Evolutionary conservation across 202 grass and related monocot species (phyloP), one percentile per base, ranked within the genome.

Genomic region (Panicum hallii): DNA sequence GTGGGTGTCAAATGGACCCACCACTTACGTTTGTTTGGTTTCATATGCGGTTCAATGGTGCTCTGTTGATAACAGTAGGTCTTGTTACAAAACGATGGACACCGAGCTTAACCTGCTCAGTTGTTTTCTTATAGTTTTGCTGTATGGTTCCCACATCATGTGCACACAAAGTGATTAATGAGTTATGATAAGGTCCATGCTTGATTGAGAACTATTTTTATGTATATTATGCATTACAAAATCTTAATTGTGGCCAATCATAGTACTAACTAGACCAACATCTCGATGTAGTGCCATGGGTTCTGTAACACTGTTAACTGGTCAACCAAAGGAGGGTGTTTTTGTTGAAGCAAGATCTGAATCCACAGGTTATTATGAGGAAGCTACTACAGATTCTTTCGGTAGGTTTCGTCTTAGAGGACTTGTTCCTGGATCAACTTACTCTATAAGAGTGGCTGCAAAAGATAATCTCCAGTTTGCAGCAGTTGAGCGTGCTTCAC

Each of bases 291-390:
- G 97, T 91, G 93, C 91, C 79, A 94, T 99, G 97, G 91, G 97
- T 82, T 88, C 77, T 84, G 88, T 99, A 79, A 96, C 91, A 72
- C 82, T 99, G 85, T 87, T 96, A 41, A 94, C 93, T 89, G 97
- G 88, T 60, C 91, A 90, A 75, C 90, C 93, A 84, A 99, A 96
- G 90, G 91, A 94, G 83, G 88, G 87, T 78, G 93, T 96, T 67
- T 90, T 96, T 87, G 79, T 99, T 77, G 93, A 99, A 86, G 97
- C 97, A 42, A 89, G 97, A 80, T 96, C 97, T 72, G 90, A 99
- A 92, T 86, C 84, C 20, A 92, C 90, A 84, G 93, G 97, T 53
- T 93, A 89, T 92, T 99, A 99, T 70, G 97, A 99, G 82, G 97
- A 97, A 87, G 90, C 97, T 67, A 88, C 88, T 85, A 96, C 91